These are phyloP conservation scores for Wickerhamomyces sp. DNA, from an alignment of 1,139 yeast genomes.

Conservation along the genomic window DNA sequence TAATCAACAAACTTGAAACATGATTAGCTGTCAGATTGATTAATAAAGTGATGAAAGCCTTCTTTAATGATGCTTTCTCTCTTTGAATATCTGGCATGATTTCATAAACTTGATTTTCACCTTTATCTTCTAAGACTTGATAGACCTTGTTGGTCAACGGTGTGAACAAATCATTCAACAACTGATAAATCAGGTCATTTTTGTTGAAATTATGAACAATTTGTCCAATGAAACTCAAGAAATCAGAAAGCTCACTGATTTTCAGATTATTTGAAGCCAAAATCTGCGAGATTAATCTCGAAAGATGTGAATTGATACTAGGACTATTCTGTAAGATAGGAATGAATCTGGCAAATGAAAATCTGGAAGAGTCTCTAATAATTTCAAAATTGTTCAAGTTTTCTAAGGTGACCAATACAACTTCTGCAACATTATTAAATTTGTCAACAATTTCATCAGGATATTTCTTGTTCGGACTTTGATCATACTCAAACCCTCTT, in stretches of 20 bases:
- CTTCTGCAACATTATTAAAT: constrained; percentile 72
- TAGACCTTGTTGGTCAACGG: constrained; percentile 71
- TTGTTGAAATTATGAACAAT: constrained; percentile 71
- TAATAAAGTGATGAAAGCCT: constrained; percentile 64
- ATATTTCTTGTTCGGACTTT: constrained; percentile 22
- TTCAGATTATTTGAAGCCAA: constrained; percentile 62
- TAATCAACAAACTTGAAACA: constrained; percentile 69
- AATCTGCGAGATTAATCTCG: constrained; percentile 68
- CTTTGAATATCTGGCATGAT: constrained; percentile 44
- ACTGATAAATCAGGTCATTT: constrained; percentile 64
- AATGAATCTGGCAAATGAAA: constrained; percentile 80
- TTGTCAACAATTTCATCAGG: constrained; percentile 39
- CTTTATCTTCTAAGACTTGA: constrained; percentile 43
- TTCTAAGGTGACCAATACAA: constrained; percentile 78
- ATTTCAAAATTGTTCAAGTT: constrained; percentile 60
- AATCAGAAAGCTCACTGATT: constrained; percentile 68
- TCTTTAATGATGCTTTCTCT: constrained; percentile 59
- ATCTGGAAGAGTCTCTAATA: constrained; percentile 81
- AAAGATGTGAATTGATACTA: constrained; percentile 51
- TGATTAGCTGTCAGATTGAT: constrained; percentile 72
- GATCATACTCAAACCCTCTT: constrained; percentile 53
- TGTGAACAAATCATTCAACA: constrained; percentile 65
- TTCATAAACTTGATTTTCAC: constrained; percentile 36
- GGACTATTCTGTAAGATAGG: constrained; percentile 54
- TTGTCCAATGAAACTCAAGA: constrained; percentile 83